phyloP scores from a whole-genome alignment of 1,284 basidiomycete genomes.

The Naganishia albida region DNA sequence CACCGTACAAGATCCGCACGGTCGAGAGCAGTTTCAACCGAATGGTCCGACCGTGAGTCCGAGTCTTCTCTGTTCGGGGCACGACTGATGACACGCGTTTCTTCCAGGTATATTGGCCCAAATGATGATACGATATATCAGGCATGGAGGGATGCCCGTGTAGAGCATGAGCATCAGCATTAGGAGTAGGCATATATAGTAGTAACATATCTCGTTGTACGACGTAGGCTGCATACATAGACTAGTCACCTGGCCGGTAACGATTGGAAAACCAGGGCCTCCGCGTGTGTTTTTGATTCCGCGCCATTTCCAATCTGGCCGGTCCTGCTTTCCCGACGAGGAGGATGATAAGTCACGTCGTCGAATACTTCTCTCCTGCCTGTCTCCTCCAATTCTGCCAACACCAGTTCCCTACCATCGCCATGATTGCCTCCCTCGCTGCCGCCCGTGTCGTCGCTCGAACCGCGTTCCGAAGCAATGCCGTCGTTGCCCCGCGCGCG shows the following conservation, averaged over 20 bases:
- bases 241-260: background rate
- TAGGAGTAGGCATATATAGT: background rate
- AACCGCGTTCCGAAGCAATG: slow-evolving; percentile 1
- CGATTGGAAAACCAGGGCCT: slow-evolving; percentile 1
- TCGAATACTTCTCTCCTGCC: background rate
- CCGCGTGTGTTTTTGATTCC: background rate
- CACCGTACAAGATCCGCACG: slow-evolving; percentile 45
- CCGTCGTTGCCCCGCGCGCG: slow-evolving; percentile 1
- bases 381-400: background rate
- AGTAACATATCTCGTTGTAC: background rate
- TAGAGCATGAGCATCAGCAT: too few relatives aligned
- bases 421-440: slow-evolving; percentile 21
- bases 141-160: slow-evolving; percentile 15
- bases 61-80: background rate
- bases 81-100: background rate
- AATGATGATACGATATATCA: slow-evolving; percentile 29
- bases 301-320: slow-evolving; percentile 2
- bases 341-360: background rate
- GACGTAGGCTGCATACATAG: background rate
- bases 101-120: slow-evolving; percentile 26
- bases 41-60: slow-evolving; percentile 50
- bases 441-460: slow-evolving; percentile 16
- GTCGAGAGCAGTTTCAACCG: slow-evolving; percentile 51
- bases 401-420: background rate
- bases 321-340: background rate